Conservation (phyloP, 2,329 filamentous ascomycete species). For the Byssothecium circinans region DNA sequence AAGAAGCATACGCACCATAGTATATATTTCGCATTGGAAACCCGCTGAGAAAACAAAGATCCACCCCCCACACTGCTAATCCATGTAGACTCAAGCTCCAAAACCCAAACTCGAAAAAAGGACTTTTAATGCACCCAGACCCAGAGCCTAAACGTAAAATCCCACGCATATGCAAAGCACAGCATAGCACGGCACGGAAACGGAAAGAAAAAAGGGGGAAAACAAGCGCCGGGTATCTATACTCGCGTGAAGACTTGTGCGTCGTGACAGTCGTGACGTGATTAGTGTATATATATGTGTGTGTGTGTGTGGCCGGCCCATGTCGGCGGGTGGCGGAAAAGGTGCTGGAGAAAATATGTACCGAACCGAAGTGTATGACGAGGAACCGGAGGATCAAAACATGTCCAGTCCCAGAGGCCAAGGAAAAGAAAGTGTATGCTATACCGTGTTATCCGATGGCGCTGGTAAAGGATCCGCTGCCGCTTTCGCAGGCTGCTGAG, state of each 20-base stretch:
- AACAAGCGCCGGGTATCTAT: not conserved
- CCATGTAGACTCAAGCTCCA: too few species aligned
- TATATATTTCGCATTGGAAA: too few species aligned
- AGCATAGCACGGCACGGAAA: not conserved
- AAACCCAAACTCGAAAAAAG: too few species aligned
- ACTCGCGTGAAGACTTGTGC: not conserved
- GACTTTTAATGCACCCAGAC: too few species aligned
- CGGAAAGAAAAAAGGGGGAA: not conserved
- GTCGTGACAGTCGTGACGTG: not conserved
- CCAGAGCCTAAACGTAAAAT: too few species aligned
- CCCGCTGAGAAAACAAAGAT: too few species aligned
- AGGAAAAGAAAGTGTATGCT: not conserved
- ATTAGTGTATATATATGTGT: not conserved
- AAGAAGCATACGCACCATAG: too few species aligned
- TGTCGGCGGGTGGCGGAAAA: not conserved
- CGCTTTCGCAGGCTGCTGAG: constrained; percentile 12
- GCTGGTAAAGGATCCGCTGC: not conserved
- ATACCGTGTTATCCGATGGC: not conserved
- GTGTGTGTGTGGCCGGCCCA: not conserved
- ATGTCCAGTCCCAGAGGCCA: not conserved
- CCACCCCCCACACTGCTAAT: too few species aligned
- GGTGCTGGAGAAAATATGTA: not conserved
- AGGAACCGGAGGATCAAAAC: not conserved
- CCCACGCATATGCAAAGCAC: too few species aligned
- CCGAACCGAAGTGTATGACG: not conserved